A percentile compares a stretch with the other conserved stretches of the same genome.
phyloP scores from a whole-genome alignment of 192 early-diverging fungal genomes.

The Gryganskiella cystojenkinii region DNA sequence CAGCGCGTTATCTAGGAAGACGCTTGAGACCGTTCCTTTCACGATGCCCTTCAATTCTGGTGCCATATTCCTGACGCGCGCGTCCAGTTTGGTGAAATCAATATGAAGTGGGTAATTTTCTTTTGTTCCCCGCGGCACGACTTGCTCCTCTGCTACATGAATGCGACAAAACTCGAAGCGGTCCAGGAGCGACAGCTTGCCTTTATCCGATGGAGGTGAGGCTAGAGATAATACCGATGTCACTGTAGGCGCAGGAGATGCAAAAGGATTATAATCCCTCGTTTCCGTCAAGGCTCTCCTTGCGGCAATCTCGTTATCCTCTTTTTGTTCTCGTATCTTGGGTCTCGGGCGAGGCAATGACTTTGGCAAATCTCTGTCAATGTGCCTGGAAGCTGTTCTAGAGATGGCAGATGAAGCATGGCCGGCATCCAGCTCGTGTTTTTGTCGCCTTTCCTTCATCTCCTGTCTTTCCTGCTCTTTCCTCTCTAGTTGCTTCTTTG shows the following conservation, averaged over 20 bases:
- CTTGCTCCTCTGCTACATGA: constrained; percentile 48
- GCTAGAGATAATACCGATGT: not conserved
- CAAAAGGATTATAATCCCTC: not conserved
- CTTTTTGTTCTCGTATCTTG: not conserved
- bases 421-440: not conserved
- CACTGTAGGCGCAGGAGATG: not conserved
- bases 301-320: not conserved
- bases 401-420: not conserved
- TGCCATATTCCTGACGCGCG: constrained; percentile 42
- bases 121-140: constrained; percentile 53
- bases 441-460: not conserved
- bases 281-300: not conserved
- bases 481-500: not conserved
- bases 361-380: too few relatives aligned
- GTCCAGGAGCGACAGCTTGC: constrained; percentile 27
- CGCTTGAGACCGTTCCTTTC: constrained; percentile 23
- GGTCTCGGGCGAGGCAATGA: not conserved
- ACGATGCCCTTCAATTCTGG: constrained; percentile 51
- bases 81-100: constrained; percentile 41
- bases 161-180: constrained; percentile 61
- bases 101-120: constrained; percentile 53
- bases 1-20: constrained; percentile 39
- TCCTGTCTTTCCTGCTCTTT: not conserved
- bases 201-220: not conserved
- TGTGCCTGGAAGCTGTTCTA: too few relatives aligned